Base-by-base conservation (phyloP, 31 red algal species). In the Odonthalia washingtoniensis region DNA sequence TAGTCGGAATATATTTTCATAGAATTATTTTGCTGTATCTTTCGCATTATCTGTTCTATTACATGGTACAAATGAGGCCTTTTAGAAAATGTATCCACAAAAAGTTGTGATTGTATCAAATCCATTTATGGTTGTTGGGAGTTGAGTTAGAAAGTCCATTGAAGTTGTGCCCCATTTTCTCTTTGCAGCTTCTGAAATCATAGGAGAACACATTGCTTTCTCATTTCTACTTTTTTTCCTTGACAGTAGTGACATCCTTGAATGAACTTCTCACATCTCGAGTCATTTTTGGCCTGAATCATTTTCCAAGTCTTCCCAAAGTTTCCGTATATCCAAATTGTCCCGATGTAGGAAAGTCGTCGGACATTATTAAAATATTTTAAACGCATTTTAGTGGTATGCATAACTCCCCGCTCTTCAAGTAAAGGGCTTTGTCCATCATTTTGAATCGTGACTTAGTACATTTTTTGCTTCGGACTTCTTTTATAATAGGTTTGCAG, bases 21-120 rank as follows among this genome's bases (percentile, higher is more conserved):
- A 77, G 41, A 87, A 87, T 24, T 32, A 1, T 27, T 63, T 14
- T 44, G 84, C 84, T 14, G 34, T 27, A 30, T 87, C 84, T 3
- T 21, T 3, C 14, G 72, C 72, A 14, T 35, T 77, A 39, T 79
- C 70, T 30, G 40, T 87, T 3, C 35, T 65, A 36, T 43, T 87
- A 5, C 36, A 70, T 18, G 72, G 40, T 17, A 87, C 9, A 46
- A 87, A 87, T 52, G 42, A 72, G 3, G 72, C 84, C 30, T 43
- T 40, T 40, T 44, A 3, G 3, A 46, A 70, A 3, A 87, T 16
- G 2, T 72, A 6, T 4, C 77, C 72, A 17, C 75, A 69, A 52
- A 49, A 81, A 17, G 61, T 81, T 17, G 77, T 70, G 34, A 87
- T 81, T 16, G 40, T 4, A 33, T 87, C 84, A 70, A 16, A 61